Percentiles rank a stretch among this genome's conserved stretches.
phyloP scores from a whole-genome alignment of 2,329 filamentous ascomycete species.

The Monilinia fructicola region DNA sequence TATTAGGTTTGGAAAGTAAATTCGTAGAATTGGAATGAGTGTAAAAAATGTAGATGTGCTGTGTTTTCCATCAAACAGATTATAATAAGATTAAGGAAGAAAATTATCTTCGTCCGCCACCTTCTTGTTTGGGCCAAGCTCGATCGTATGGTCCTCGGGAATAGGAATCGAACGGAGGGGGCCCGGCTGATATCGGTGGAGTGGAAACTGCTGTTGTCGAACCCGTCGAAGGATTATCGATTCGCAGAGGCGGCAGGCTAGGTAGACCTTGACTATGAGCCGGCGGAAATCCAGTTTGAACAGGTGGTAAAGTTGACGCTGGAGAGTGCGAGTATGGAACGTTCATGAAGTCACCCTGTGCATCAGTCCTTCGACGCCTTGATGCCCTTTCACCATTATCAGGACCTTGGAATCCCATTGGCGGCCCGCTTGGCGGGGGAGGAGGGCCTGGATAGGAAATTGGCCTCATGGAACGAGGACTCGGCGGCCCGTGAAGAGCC shows the following conservation, averaged over 20 bases:
- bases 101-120: slow-evolving; percentile 27
- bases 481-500: slow-evolving; percentile 53
- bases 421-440: slow-evolving; percentile 29
- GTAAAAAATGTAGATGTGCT: slow-evolving; percentile 18
- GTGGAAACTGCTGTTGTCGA: slow-evolving; percentile 25
- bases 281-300: slow-evolving; percentile 31
- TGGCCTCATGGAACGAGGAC: slow-evolving; percentile 43
- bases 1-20: slow-evolving; percentile 11
- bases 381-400: slow-evolving; percentile 35
- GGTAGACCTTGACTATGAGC: slow-evolving; percentile 28
- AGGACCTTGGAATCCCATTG: slow-evolving; percentile 29
- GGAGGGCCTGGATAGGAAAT: slow-evolving; percentile 31
- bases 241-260: slow-evolving; percentile 38
- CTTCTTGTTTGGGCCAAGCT: slow-evolving; percentile 35
- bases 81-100: not conserved
- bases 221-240: slow-evolving; percentile 33
- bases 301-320: slow-evolving; percentile 37
- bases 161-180: slow-evolving; percentile 34
- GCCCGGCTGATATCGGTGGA: slow-evolving; percentile 29
- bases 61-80: slow-evolving; percentile 18
- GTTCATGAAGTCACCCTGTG: slow-evolving; percentile 36
- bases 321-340: slow-evolving; percentile 36
- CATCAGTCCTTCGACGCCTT: slow-evolving; percentile 38
- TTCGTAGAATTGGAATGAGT: slow-evolving; percentile 10
- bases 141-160: slow-evolving; percentile 33